A percentile compares a stretch with the other conserved stretches of the same genome.
Evolutionary conservation across 768 basidiomycete genomes (phyloP).

Genomic region (Crepidotus variabilis): DNA sequence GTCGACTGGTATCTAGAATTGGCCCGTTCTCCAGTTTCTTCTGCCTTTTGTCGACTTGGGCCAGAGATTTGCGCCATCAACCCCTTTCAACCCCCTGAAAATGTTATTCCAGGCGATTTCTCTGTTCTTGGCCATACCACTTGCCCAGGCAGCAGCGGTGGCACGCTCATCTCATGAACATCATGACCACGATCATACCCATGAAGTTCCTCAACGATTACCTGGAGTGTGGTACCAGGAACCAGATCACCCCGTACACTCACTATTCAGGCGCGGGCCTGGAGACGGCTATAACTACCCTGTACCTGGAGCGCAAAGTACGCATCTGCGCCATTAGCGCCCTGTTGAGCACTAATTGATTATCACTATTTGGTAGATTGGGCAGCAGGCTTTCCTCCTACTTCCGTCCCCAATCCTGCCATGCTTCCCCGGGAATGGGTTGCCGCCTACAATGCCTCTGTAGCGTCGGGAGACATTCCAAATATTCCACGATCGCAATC

Average conservation of each 20-base stretch:
- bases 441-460: conserved; percentile 64
- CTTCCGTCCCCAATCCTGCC: conserved; percentile 39
- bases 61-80: not conserved
- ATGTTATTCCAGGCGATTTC: conserved; percentile 21
- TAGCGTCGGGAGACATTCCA: conserved; percentile 70
- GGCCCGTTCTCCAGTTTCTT: conserved; percentile 1
- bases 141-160: conserved; percentile 19
- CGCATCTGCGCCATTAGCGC: conserved; percentile 10
- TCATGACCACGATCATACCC: conserved; percentile 27
- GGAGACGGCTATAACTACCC: conserved; percentile 49
- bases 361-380: conserved; percentile 40
- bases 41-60: not conserved
- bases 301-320: conserved; percentile 58
- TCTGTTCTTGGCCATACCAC: conserved; percentile 20
- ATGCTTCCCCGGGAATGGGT: conserved; percentile 67
- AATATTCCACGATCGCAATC: conserved; percentile 49
- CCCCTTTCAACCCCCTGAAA: conserved; percentile 2
- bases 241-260: conserved; percentile 53
- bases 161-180: conserved; percentile 13
- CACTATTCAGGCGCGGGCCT: conserved; percentile 56
- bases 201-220: conserved; percentile 24
- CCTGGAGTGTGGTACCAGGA: conserved; percentile 59
- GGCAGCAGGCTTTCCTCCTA: conserved; percentile 62
- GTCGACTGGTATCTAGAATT: not conserved
- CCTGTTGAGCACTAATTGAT: not conserved